Base-by-base conservation (phyloP, 2,329 filamentous ascomycete genomes). In the Myotisia sp. region DNA sequence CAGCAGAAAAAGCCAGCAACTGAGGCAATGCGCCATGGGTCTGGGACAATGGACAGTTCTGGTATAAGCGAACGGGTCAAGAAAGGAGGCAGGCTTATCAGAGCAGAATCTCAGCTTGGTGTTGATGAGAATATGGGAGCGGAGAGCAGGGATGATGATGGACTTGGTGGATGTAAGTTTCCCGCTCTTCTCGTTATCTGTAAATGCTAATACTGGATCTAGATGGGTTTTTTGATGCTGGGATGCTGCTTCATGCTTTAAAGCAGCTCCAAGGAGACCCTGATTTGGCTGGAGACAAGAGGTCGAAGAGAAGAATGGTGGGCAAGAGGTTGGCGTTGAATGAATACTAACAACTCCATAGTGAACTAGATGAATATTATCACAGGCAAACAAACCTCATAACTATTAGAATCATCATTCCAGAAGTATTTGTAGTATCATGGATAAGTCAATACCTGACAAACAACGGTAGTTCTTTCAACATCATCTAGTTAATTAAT, bases 211-310 rank as follows among this genome's bases (percentile, higher is more conserved):
- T 36, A 23, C 28, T 31, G 38, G 31, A 36, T 26, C 29, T 26
- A 93, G 86, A 94, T 65, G 87, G 87, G 20, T 94, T 95, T 66
- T 95, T 95, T 60, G 87, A 95, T 54, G 85, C 87, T 1, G 87
- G 87, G 9, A 92, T 94, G 84, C 71, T 94, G 4, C 67, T 90
- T 16, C 82, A 92, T 54, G 84, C 85, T 1, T 72, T 93, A 38
- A 86, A 86, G 53, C 78, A 77, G 2, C 41, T 55, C 20, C 43
- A 42, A 27, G 50, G 49, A 16, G 48, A 56, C 28, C 49, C 50
- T 29, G 56, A 58, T 30, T 53, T 54, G 37, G 43, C 44, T 13
- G 33, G 40, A 23, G 54, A 62, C 12, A 56, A 57, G 36, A 48
- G 56, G 6, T 50, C 47, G 24, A 53, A 52, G 34, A 53, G 55